Conservation (phyloP, 495 filamentous ascomycete species). For the Viridothelium virens region DNA sequence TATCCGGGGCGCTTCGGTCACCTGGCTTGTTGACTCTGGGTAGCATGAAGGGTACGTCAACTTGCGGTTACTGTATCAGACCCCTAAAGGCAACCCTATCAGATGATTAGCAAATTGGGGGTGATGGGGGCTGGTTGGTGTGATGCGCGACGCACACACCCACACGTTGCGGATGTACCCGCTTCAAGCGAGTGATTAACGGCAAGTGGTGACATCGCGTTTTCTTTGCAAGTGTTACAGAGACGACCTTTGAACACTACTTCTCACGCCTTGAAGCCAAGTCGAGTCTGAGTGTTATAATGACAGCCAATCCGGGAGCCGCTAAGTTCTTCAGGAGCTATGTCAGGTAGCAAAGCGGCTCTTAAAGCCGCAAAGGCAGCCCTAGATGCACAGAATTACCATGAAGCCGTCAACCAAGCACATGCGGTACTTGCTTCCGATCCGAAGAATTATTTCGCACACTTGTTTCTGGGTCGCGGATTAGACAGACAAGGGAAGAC, state of each 20-base stretch:
- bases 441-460: conserved; percentile 73
- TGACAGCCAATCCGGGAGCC: not conserved
- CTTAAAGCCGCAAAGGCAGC: conserved; percentile 77
- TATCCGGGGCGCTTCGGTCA: not conserved
- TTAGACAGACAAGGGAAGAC: conserved; percentile 63
- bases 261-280: not conserved
- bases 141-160: too few species aligned
- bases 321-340: conserved; percentile 16
- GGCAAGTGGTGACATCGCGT: not conserved
- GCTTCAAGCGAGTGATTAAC: not conserved
- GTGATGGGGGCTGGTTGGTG: too few species aligned
- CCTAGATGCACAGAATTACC: conserved; percentile 72
- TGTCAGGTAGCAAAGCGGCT: conserved; percentile 61
- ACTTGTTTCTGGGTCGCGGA: conserved; percentile 75
- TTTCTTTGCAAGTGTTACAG: not conserved
- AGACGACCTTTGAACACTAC: not conserved
- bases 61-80: too few species aligned
- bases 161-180: not conserved
- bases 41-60: too few species aligned
- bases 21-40: too few species aligned
- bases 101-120: too few species aligned
- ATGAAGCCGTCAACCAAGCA: conserved; percentile 59
- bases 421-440: conserved; percentile 61
- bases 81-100: too few species aligned
- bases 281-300: not conserved